Conservation (phyloP, 2,329 filamentous ascomycete genomes). For the Zasmidium citrigriseum region DNA sequence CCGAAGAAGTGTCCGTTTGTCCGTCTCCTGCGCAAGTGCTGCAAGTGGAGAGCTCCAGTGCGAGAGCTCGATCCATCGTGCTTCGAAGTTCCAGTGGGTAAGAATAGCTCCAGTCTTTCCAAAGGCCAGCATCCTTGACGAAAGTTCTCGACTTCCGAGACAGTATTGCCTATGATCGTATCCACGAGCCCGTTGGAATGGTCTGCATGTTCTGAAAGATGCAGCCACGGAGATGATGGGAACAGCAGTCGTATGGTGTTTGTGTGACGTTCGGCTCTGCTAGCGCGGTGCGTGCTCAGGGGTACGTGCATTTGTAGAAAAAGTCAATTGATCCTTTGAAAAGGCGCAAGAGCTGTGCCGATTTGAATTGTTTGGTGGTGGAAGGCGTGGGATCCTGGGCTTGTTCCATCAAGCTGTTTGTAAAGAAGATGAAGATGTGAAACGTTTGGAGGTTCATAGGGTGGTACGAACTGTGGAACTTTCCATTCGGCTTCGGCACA, state of each 20-base stretch:
- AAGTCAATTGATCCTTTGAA: neutral
- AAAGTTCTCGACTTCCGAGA: neutral
- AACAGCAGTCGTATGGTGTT: neutral
- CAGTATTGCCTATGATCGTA: neutral
- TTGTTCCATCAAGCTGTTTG: too few relatives aligned
- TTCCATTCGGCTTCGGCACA: too few relatives aligned
- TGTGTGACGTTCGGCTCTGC: neutral
- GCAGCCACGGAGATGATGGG: neutral
- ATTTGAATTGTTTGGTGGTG: neutral
- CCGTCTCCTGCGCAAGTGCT: neutral
- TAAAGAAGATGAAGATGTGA: too few relatives aligned
- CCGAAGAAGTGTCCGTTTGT: neutral
- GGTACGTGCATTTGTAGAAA: neutral
- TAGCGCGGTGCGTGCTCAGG: neutral
- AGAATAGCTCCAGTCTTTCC: too few relatives aligned
- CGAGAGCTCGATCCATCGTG: neutral
- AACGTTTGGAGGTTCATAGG: too few relatives aligned
- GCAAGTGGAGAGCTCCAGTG: neutral
- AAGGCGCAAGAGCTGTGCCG: neutral
- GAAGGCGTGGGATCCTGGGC: too few relatives aligned
- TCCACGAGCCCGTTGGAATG: neutral
- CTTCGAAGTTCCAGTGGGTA: too few relatives aligned
- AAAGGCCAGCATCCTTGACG: too few relatives aligned
- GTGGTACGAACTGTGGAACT: too few relatives aligned
- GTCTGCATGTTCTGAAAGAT: neutral